phyloP scores from a whole-genome alignment of 371 early-diverging fungal species.

The Cokeromyces recurvatus region DNA sequence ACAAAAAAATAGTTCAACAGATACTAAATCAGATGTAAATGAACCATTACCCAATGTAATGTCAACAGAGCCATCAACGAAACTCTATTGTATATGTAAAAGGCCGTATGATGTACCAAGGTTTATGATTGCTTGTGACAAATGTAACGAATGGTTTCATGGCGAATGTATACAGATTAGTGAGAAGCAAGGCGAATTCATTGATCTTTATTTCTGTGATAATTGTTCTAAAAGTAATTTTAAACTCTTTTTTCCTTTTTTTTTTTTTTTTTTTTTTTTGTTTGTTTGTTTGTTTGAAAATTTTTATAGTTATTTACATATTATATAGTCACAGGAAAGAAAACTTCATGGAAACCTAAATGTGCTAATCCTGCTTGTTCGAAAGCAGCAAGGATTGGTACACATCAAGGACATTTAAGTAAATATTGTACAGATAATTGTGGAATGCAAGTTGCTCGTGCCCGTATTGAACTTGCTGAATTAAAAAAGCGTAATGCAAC shows the following conservation, averaged over 20 bases:
- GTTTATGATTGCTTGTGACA: conserved; percentile 60
- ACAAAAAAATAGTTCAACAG: conserved; percentile 2
- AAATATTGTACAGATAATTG: conserved; percentile 39
- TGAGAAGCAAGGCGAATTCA: conserved; percentile 44
- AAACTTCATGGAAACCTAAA: conserved; percentile 47
- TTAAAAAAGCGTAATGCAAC: conserved; percentile 23
- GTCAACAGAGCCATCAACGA: conserved; percentile 5
- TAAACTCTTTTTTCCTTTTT: background rate
- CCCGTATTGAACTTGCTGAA: conserved; percentile 35
- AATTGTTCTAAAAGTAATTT: conserved; percentile 35
- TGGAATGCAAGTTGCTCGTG: conserved; percentile 43
- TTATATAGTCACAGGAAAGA: conserved; percentile 49
- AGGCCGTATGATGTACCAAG: conserved; percentile 39
- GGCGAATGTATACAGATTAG: conserved; percentile 54
- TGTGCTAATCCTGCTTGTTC: conserved; percentile 48
- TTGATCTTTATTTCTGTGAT: conserved; percentile 53
- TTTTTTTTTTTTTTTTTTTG: background rate
- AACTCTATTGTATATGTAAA: conserved; percentile 48
- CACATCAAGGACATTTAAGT: conserved; percentile 28
- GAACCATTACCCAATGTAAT: too few species aligned
- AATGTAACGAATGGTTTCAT: conserved; percentile 57
- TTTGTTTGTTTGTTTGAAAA: too few species aligned
- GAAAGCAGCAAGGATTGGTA: conserved; percentile 33
- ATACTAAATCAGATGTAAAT: too few species aligned
- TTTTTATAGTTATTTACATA: too few species aligned